phyloP scores from a whole-genome alignment of 2,329 filamentous ascomycete genomes.

The Fusarium nisikadoi region DNA sequence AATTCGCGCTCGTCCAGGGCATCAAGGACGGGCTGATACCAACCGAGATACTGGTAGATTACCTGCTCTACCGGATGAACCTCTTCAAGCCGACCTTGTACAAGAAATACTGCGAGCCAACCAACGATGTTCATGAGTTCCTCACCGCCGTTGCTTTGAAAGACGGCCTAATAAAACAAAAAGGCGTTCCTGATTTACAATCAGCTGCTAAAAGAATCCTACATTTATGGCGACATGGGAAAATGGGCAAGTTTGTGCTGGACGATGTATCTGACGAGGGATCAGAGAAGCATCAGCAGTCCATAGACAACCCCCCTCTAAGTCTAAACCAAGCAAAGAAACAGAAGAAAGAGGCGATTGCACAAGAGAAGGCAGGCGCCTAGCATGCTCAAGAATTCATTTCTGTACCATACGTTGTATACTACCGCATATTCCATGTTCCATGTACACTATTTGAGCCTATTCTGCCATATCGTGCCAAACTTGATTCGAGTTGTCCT shows the following conservation, averaged over 20 bases:
- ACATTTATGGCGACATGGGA: slow-evolving; percentile 82
- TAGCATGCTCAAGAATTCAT: slow-evolving; percentile 34
- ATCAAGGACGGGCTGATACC: slow-evolving; percentile 90
- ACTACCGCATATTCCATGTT: slow-evolving; percentile 27
- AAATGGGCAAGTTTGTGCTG: slow-evolving; percentile 79
- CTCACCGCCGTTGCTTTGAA: slow-evolving; percentile 76
- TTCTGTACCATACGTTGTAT: slow-evolving; percentile 25
- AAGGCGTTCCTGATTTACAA: slow-evolving; percentile 76
- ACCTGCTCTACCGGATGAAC: slow-evolving; percentile 88
- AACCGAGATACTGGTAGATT: slow-evolving; percentile 84
- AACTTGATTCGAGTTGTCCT: slow-evolving; percentile 6
- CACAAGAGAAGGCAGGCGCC: slow-evolving; percentile 53
- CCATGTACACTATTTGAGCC: slow-evolving; percentile 33
- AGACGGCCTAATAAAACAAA: slow-evolving; percentile 80
- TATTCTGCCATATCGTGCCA: slow-evolving; percentile 24
- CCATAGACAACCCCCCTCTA: slow-evolving; percentile 58
- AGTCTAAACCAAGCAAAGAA: slow-evolving; percentile 78
- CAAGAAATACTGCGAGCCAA: slow-evolving; percentile 71
- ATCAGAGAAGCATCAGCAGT: slow-evolving; percentile 60
- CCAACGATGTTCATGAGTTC: slow-evolving; percentile 83
- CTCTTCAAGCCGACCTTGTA: slow-evolving; percentile 71
- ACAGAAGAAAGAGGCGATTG: slow-evolving; percentile 68
- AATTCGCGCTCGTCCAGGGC: slow-evolving; percentile 89
- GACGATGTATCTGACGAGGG: slow-evolving; percentile 76
- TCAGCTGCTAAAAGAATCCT: slow-evolving; percentile 83